phyloP scores from a whole-genome alignment of 495 filamentous ascomycete species.

The Lentithecium fluviatile region DNA sequence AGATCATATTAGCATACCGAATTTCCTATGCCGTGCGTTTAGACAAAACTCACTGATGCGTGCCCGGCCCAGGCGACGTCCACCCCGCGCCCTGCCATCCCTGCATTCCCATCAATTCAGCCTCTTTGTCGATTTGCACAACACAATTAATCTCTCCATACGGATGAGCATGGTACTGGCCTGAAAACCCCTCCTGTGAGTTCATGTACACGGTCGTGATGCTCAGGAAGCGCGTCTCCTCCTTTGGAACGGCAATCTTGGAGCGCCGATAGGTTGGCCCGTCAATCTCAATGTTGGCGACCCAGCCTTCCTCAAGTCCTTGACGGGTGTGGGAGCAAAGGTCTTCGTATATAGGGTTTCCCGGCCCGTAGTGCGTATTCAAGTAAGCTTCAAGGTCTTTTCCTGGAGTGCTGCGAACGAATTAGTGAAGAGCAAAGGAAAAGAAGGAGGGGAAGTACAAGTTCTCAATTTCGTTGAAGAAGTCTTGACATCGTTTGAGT shows the following conservation, averaged over 20 bases:
- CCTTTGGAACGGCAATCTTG: conserved; percentile 43
- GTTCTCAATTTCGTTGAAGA: conserved; percentile 48
- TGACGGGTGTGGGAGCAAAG: conserved; percentile 44
- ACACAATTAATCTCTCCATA: conserved; percentile 54
- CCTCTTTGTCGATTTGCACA: conserved; percentile 45
- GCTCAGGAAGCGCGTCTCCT: conserved; percentile 47
- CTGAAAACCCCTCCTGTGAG: conserved; percentile 43
- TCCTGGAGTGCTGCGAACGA: conserved; percentile 46
- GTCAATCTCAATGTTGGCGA: conserved; percentile 45
- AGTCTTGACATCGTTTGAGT: conserved; percentile 41
- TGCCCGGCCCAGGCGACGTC: conserved; percentile 48
- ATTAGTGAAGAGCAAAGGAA: conserved; percentile 1
- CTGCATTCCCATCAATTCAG: conserved; percentile 48
- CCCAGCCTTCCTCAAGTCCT: conserved; percentile 51
- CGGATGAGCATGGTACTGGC: conserved; percentile 51
- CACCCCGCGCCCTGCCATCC: conserved; percentile 51
- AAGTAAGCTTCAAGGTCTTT: conserved; percentile 46
- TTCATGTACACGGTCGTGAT: conserved; percentile 56
- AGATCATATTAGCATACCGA: not conserved
- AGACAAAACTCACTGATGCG: conserved; percentile 45
- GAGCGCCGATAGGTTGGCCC: conserved; percentile 49
- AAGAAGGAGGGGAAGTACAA: conserved; percentile 37
- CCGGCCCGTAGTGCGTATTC: conserved; percentile 48
- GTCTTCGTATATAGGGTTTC: conserved; percentile 46
- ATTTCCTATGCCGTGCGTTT: not conserved